Evolutionary conservation across 208 protist species (phyloP).

Genomic region (Trypanosoma conorhini): DNA sequence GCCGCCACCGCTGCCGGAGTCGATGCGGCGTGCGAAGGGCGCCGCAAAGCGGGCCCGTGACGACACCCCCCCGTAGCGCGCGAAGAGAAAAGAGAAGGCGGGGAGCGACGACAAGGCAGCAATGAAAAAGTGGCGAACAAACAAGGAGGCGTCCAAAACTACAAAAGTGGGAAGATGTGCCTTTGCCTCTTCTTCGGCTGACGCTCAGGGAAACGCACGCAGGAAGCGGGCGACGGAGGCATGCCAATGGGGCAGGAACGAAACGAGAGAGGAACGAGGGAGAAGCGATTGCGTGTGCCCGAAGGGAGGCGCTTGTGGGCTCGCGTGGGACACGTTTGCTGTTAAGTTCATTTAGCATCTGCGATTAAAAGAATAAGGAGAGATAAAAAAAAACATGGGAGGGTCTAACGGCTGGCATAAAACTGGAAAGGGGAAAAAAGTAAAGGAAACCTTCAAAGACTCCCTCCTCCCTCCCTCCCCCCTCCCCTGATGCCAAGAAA

Average conservation of each 20-base stretch:
- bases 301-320: neutral
- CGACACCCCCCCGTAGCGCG: neutral
- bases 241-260: neutral
- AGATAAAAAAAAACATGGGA: neutral
- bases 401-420: neutral
- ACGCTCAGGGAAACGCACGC: no score
- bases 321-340: neutral
- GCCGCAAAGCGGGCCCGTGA: constrained; percentile 26
- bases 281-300: neutral
- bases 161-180: no score
- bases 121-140: no score
- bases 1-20: constrained; percentile 52
- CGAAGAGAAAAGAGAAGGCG: neutral
- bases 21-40: constrained; percentile 34
- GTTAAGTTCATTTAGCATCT: constrained; percentile 4
- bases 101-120: neutral
- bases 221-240: no score
- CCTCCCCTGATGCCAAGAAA: neutral
- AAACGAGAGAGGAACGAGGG: constrained; percentile 19
- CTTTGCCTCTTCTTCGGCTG: no score
- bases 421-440: neutral
- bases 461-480: neutral
- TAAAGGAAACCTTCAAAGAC: neutral
- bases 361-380: constrained; percentile 1
- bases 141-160: no score